A percentile compares a stretch with the other conserved stretches of the same genome.
phyloP scores from a whole-genome alignment of 352 stramenopile genomes.

The Phytopythium oedochilum region DNA sequence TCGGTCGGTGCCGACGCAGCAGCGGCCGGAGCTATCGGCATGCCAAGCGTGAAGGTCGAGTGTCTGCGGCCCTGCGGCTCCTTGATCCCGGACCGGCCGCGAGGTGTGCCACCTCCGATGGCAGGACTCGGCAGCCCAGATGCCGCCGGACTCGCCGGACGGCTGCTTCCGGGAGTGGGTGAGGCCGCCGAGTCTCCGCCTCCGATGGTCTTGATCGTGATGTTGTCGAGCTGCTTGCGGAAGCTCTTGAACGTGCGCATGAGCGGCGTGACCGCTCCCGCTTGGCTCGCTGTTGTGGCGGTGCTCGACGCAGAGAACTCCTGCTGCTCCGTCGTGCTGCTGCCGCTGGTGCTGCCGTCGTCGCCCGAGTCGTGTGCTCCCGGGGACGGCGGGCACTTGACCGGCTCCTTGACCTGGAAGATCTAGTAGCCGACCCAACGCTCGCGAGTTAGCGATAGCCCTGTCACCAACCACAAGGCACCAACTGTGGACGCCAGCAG shows the following conservation, averaged over 20 bases:
- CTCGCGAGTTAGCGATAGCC: neutral
- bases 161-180: slow-evolving; percentile 7
- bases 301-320: slow-evolving; percentile 2
- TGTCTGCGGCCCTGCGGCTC: neutral
- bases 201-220: slow-evolving; percentile 20
- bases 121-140: neutral
- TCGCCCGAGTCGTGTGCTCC: slow-evolving; percentile 33
- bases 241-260: slow-evolving; percentile 63
- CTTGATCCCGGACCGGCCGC: slow-evolving; percentile 1
- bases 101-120: neutral
- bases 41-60: neutral
- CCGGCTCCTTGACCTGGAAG: slow-evolving; percentile 41
- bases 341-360: slow-evolving; percentile 32
- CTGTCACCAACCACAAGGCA: no score
- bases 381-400: slow-evolving; percentile 43
- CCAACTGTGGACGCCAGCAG: no score
- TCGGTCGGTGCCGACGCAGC: neutral
- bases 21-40: neutral
- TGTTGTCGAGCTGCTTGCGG: slow-evolving; percentile 39
- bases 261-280: slow-evolving; percentile 15
- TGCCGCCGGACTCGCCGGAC: slow-evolving; percentile 10
- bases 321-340: slow-evolving; percentile 14
- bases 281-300: slow-evolving; percentile 6
- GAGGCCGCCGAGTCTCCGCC: neutral
- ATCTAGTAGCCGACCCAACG: slow-evolving; percentile 15